These are phyloP conservation scores for Wickerhamiella domercqiae DNA, from an alignment of 805 yeast species.

Conservation along the genomic window DNA sequence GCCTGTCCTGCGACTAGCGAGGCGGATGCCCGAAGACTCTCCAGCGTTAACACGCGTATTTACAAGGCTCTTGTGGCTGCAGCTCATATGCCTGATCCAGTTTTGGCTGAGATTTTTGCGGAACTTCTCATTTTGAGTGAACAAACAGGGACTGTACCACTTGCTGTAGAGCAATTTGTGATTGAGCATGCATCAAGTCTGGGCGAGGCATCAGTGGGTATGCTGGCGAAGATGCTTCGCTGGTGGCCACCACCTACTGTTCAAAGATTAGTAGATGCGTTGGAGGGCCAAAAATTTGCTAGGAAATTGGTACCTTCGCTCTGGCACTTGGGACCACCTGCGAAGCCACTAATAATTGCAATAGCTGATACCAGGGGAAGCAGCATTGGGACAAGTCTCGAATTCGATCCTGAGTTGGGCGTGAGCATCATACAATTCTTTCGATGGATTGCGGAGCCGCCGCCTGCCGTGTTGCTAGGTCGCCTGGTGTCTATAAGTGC, in stretches of 20 bases:
- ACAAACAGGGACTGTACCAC: neutral
- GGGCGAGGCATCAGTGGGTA: neutral
- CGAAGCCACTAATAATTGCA: neutral
- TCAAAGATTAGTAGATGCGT: neutral
- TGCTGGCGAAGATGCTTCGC: neutral
- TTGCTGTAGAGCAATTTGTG: neutral
- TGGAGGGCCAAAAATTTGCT: neutral
- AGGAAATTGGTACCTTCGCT: neutral
- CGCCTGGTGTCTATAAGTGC: neutral
- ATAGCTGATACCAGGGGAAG: neutral
- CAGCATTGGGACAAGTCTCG: neutral
- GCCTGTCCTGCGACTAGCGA: neutral
- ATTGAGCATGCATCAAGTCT: neutral
- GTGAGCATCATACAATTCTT: neutral
- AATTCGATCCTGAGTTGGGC: neutral
- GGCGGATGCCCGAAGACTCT: neutral
- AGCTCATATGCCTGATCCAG: conserved; percentile 1
- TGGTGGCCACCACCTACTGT: neutral
- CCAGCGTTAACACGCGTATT: neutral
- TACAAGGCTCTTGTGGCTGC: neutral
- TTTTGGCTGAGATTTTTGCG: neutral
- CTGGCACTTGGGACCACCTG: neutral
- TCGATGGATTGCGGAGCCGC: neutral
- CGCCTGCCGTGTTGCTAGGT: neutral
- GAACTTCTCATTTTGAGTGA: neutral